Evolutionary conservation across 352 stramenopile genomes (phyloP).

Genomic region (Phytophthora ohioensis): DNA sequence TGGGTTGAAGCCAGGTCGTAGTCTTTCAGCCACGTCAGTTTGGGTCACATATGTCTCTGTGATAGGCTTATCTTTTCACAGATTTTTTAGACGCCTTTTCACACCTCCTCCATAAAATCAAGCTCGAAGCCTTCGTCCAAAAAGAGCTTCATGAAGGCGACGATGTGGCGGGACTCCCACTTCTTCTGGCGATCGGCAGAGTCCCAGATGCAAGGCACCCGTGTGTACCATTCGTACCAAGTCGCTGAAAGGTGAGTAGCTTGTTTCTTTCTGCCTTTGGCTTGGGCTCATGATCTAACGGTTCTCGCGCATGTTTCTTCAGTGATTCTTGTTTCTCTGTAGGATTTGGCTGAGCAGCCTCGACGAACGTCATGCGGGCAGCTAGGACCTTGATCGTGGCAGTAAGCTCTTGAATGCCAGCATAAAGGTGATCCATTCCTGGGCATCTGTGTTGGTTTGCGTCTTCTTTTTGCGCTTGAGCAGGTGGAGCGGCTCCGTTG

Average conservation of each 20-base stretch:
- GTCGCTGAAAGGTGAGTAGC: slow-evolving; percentile 1
- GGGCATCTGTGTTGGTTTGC: background rate
- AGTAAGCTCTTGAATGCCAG: slow-evolving; percentile 21
- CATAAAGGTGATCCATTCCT: background rate
- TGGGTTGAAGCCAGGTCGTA: too few species aligned
- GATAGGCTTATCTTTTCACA: too few species aligned
- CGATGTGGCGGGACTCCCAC: slow-evolving; percentile 22
- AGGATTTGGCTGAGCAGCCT: slow-evolving; percentile 1
- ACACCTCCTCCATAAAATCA: background rate
- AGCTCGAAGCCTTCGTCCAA: background rate
- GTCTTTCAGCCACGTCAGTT: too few species aligned
- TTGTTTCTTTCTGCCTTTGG: slow-evolving; percentile 6
- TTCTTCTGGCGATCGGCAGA: slow-evolving; percentile 29
- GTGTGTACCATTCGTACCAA: slow-evolving; percentile 31
- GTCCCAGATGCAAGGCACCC: background rate
- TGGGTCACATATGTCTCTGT: too few species aligned
- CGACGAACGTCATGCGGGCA: background rate
- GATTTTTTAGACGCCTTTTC: too few species aligned
- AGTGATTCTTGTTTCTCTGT: background rate
- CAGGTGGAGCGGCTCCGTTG: background rate
- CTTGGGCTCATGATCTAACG: slow-evolving; percentile 7
- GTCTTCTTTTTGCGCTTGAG: slow-evolving; percentile 3
- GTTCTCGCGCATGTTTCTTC: slow-evolving; percentile 1
- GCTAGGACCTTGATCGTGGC: background rate
- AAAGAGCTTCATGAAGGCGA: slow-evolving; percentile 38